Base-by-base conservation (phyloP, 352 stramenopile genomes). In the Globisporangium middletonii region DNA sequence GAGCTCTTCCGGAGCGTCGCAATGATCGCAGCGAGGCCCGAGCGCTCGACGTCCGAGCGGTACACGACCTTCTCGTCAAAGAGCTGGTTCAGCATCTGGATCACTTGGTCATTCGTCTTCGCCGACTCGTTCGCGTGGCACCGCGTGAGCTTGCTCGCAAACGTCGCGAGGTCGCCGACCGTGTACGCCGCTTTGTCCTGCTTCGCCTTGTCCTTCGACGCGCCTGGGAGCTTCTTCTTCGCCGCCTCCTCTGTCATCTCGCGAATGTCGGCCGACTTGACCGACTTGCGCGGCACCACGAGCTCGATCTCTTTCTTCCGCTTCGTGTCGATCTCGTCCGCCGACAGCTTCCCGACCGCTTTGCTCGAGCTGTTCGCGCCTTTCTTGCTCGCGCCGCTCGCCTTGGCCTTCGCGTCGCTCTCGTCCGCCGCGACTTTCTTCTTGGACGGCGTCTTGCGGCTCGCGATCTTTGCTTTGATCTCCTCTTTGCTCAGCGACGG, bases 231-330 rank as follows among this genome's bases (percentile, higher is more conserved):
- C 28, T 85, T 79, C 59, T 88, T 88, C 47, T 77, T 79, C 38
- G 79, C 75, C 7, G 77, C 76, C 59, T 88, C 75, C 42, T 89
- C 80, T 0, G 77, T 86, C 60, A 84, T 84, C 50, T 90, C 79
- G 4, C 79, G 74, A 64, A 89, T 88, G 54, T 90, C 83, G 0
- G 78, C 67, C 11, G 79, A 89, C 53, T 89, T 92, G 5, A 90
- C 78, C 2, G 83, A 77, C 59, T 92, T 88, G 47, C 83, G 79
- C 1, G 82, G 82, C 9, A 89, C 79, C 0, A 89, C 70, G 28
- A 92, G 68, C 48, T 92, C 82, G 16, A 92, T 92, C 55, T 89
- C 79, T 30, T 89, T 89, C 68, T 89, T 89, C 12, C 81, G 72
- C 61, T 89, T 92, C 43, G 67, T 82, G 49, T 92, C 81, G 16